These are phyloP conservation scores for Geum urbanum DNA, from an alignment of 306 rosid genomes.

Conservation along the genomic window DNA sequence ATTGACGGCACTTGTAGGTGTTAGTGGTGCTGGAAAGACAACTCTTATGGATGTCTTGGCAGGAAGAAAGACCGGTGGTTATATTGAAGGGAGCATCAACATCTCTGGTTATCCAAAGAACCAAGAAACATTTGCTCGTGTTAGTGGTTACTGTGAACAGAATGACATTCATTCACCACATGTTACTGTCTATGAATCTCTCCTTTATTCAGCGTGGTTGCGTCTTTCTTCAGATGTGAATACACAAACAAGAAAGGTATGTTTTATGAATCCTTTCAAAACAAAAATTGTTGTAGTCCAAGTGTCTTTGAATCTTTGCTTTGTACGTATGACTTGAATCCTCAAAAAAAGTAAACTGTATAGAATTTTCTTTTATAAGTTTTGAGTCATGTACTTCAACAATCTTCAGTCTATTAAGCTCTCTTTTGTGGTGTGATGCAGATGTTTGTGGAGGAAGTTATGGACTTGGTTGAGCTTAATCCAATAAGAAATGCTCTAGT, in stretches of 20 bases:
- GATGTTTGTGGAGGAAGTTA: constrained; percentile 51
- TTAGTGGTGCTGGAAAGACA: constrained; percentile 52
- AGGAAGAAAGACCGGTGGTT: constrained; percentile 48
- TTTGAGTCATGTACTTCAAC: no score
- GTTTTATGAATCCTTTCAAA: no score
- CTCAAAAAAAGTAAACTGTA: no score
- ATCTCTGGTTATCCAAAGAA: constrained; percentile 46
- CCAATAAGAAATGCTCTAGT: constrained; percentile 36
- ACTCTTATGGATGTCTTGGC: constrained; percentile 49
- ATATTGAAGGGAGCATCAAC: constrained; percentile 39
- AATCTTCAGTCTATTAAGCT: no score
- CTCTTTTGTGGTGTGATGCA: background rate
- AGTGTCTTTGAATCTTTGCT: no score
- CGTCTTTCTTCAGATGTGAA: constrained; percentile 38
- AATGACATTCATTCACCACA: constrained; percentile 49
- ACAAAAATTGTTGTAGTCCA: no score
- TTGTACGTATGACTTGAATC: no score
- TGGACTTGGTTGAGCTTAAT: constrained; percentile 40
- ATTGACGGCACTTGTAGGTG: constrained; percentile 43
- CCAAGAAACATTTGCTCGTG: constrained; percentile 46
- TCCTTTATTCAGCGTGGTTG: constrained; percentile 41
- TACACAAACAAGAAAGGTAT: constrained; percentile 30
- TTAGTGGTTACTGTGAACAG: constrained; percentile 47
- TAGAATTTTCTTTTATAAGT: no score
- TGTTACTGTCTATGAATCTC: constrained; percentile 43